Conservation (phyloP, 768 basidiomycete genomes). For the Lactarius hengduanensis region DNA sequence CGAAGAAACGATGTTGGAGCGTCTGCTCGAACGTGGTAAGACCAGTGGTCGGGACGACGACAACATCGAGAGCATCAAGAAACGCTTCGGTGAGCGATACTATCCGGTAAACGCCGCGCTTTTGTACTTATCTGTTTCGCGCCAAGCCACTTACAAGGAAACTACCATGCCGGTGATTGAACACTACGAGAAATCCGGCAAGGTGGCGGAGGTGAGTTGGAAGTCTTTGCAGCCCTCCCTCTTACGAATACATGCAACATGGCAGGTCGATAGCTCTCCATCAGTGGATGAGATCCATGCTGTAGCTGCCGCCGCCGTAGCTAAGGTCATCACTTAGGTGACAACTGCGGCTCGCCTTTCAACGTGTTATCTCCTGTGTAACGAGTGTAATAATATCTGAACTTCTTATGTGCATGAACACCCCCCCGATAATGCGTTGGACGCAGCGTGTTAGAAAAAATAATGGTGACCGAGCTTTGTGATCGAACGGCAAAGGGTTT, state of each 20-base stretch:
- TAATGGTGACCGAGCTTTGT: too few species aligned
- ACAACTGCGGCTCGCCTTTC: not conserved
- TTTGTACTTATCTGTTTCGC: not conserved
- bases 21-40: constrained; percentile 86
- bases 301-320: constrained; percentile 56
- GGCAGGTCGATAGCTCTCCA: constrained; percentile 66
- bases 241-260: constrained; percentile 2
- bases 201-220: constrained; percentile 72
- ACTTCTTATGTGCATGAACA: not conserved
- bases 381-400: constrained; percentile 10
- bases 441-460: too few species aligned
- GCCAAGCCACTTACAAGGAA: constrained; percentile 73
- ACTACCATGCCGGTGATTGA: constrained; percentile 94
- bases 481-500: too few species aligned
- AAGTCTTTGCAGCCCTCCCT: not conserved
- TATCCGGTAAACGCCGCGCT: not conserved
- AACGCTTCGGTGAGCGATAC: constrained; percentile 80
- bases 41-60: constrained; percentile 96
- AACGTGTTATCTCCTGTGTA: not conserved
- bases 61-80: constrained; percentile 90
- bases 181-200: constrained; percentile 62
- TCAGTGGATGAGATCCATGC: constrained; percentile 70
- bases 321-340: constrained; percentile 42
- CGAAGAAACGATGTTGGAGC: constrained; percentile 81
- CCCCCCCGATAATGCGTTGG: not conserved